Evolutionary conservation across 1,284 basidiomycete genomes (phyloP).

Genomic region (Sporisorium scitamineum): DNA sequence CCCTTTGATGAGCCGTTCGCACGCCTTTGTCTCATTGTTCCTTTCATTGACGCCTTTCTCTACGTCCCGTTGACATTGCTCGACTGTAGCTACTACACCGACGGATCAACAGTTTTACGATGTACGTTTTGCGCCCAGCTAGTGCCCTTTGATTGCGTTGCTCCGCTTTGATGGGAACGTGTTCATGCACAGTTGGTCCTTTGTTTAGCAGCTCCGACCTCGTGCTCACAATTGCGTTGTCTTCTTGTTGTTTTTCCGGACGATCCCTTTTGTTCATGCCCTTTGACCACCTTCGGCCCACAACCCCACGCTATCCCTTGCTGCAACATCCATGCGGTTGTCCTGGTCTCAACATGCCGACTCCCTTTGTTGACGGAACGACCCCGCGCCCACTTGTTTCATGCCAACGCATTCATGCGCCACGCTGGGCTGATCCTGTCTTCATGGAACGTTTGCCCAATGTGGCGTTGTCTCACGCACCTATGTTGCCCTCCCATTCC

Average conservation of each 20-base stretch:
- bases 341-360: too few species aligned
- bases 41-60: background rate
- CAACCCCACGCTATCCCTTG: background rate
- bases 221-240: background rate
- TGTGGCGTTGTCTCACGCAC: background rate
- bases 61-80: slow-evolving; percentile 4
- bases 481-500: background rate
- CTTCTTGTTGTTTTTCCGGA: background rate
- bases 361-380: background rate
- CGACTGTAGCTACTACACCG: slow-evolving; percentile 55
- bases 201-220: background rate
- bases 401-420: background rate
- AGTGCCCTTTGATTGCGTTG: background rate
- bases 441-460: background rate
- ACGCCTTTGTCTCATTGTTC: background rate
- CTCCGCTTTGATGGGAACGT: background rate
- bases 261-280: background rate
- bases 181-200: background rate
- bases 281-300: background rate
- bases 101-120: slow-evolving; percentile 65
- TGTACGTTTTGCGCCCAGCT: slow-evolving; percentile 27
- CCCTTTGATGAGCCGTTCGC: slow-evolving; percentile 11
- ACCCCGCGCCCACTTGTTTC: background rate
- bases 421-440: background rate
- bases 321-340: background rate